Evolutionary conservation across 495 filamentous ascomycete genomes (phyloP).

Genomic region (Talaromyces proteolyticus): DNA sequence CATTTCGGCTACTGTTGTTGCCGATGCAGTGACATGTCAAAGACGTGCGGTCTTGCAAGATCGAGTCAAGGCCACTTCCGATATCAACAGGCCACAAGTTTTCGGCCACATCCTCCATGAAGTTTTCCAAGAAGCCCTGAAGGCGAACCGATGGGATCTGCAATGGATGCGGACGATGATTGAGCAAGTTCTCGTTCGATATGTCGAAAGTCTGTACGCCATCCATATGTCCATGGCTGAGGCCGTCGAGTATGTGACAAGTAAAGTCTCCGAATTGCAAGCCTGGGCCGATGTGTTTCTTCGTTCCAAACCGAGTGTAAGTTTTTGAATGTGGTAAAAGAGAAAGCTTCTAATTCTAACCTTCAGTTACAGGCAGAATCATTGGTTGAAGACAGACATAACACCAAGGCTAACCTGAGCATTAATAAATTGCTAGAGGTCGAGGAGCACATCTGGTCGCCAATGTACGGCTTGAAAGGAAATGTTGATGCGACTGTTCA

Average conservation of each 20-base stretch:
- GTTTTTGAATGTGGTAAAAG: conserved; percentile 65
- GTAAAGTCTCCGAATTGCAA: conserved; percentile 71
- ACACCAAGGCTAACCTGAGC: conserved; percentile 66
- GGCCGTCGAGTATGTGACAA: conserved; percentile 69
- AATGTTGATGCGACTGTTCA: conserved; percentile 98
- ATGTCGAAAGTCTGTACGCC: conserved; percentile 80
- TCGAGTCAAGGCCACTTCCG: conserved; percentile 79
- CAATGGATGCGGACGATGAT: conserved; percentile 59
- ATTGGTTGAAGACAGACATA: conserved; percentile 72
- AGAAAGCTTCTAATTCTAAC: conserved; percentile 26
- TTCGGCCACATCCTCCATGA: conserved; percentile 93
- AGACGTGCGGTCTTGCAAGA: conserved; percentile 90
- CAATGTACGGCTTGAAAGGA: conserved; percentile 93
- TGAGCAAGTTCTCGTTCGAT: conserved; percentile 55
- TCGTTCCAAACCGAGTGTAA: conserved; percentile 61
- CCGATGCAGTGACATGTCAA: conserved; percentile 84
- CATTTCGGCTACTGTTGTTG: conserved; percentile 87
- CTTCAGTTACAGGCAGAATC: conserved; percentile 58
- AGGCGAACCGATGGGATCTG: conserved; percentile 74
- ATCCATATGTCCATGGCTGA: conserved; percentile 68
- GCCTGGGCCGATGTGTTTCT: conserved; percentile 83
- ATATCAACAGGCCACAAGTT: conserved; percentile 67
- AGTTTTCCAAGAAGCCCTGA: conserved; percentile 85
- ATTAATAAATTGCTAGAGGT: conserved; percentile 93
- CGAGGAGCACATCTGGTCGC: conserved; percentile 96